Conservation (phyloP, 1,284 basidiomycete genomes). For the Mycena sp. region DNA sequence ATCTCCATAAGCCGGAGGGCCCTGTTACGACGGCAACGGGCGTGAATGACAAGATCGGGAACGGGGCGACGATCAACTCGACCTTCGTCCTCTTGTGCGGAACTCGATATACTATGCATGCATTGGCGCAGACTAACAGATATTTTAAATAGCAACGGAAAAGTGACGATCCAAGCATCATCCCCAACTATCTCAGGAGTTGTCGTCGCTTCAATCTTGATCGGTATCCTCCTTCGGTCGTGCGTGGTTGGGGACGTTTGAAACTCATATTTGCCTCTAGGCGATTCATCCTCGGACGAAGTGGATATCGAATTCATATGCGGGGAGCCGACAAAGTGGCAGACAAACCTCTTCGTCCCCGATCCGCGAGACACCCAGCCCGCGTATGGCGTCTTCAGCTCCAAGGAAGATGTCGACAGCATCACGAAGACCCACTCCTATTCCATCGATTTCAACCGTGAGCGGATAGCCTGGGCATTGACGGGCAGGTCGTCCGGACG, state of each 20-base stretch:
- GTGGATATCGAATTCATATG: slow-evolving; percentile 58
- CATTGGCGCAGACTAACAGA: too few species aligned
- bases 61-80: slow-evolving; percentile 55
- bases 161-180: slow-evolving; percentile 46
- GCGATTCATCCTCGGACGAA: slow-evolving; percentile 45
- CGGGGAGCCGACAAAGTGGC: slow-evolving; percentile 51
- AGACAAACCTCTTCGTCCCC: slow-evolving; percentile 56
- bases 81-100: slow-evolving; percentile 49
- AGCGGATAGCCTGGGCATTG: slow-evolving; percentile 55
- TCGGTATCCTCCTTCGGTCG: slow-evolving; percentile 39
- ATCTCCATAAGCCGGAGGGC: slow-evolving; percentile 44
- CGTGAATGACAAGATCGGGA: slow-evolving; percentile 48
- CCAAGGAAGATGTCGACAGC: slow-evolving; percentile 41
- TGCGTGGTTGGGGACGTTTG: neutral
- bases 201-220: slow-evolving; percentile 52
- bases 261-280: neutral
- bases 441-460: slow-evolving; percentile 53
- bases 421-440: slow-evolving; percentile 47
- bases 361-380: slow-evolving; percentile 44
- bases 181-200: slow-evolving; percentile 47
- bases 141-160: slow-evolving; percentile 44
- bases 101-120: too few species aligned
- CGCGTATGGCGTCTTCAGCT: slow-evolving; percentile 51
- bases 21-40: slow-evolving; percentile 39
- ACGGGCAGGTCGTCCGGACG: slow-evolving; percentile 48